Conservation (phyloP, 345 rosid genomes). For the Microthlaspi erraticum region DNA sequence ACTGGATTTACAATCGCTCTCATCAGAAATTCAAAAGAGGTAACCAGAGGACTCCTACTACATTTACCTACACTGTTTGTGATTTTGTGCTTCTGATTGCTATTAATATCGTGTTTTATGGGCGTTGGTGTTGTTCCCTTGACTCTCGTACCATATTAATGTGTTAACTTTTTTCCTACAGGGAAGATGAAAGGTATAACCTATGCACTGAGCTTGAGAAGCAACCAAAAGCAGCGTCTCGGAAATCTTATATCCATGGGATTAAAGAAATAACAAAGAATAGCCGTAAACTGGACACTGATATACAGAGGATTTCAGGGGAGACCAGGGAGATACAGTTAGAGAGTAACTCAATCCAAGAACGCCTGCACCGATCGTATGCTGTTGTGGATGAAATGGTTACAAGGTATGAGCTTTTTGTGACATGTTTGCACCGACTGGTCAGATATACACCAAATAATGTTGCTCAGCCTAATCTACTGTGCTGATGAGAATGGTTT, state of each 20-base stretch:
- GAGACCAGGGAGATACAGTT: constrained; percentile 85
- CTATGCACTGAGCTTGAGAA: constrained; percentile 56
- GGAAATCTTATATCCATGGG: constrained; percentile 64
- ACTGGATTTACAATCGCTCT: constrained; percentile 53
- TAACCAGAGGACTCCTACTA: constrained; percentile 37
- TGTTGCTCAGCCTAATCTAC: neutral
- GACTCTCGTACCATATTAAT: constrained; percentile 15
- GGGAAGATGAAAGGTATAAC: constrained; percentile 64
- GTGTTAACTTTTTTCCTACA: constrained; percentile 25
- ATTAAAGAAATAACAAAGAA: constrained; percentile 85
- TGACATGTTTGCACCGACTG: constrained; percentile 24
- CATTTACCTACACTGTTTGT: constrained; percentile 18
- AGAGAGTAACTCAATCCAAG: constrained; percentile 85
- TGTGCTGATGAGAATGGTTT: constrained; percentile 10
- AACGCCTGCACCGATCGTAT: constrained; percentile 81
- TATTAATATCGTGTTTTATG: too few species aligned
- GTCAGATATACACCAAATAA: constrained; percentile 26
- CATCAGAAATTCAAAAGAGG: constrained; percentile 68
- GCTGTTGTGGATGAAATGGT: constrained; percentile 80
- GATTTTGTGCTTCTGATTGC: too few species aligned
- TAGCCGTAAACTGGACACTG: constrained; percentile 80
- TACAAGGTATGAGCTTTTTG: constrained; percentile 57
- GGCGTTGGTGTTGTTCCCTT: neutral
- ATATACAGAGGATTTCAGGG: constrained; percentile 68
- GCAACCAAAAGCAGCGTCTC: constrained; percentile 58